A percentile compares a stretch with the other conserved stretches of the same genome.
phyloP scores from a whole-genome alignment of 2,329 filamentous ascomycete species.

The Cladosporium halotolerans region DNA sequence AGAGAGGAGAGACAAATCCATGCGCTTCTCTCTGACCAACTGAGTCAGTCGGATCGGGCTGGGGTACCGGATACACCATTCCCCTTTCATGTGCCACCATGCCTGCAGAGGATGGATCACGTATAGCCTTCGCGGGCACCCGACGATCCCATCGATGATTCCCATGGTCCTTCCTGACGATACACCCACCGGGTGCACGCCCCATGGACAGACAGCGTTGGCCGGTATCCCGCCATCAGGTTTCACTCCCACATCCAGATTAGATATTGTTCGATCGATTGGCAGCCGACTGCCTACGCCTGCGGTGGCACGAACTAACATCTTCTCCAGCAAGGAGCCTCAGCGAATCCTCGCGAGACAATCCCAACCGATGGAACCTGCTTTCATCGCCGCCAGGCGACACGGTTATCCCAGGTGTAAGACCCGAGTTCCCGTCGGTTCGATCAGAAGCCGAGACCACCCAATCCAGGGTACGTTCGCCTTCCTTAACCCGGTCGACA shows the following conservation, averaged over 20 bases:
- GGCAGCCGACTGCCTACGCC: constrained; percentile 1
- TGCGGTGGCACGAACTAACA: background rate
- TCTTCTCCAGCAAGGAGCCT: background rate
- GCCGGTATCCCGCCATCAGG: background rate
- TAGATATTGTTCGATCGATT: background rate
- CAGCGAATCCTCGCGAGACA: background rate
- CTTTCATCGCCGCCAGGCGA: background rate
- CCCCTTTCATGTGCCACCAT: background rate
- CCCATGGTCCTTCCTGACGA: constrained; percentile 2
- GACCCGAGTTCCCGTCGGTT: background rate
- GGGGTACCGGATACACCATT: constrained; percentile 1
- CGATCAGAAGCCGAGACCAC: background rate
- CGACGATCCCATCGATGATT: background rate
- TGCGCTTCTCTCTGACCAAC: background rate
- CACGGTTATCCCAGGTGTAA: background rate
- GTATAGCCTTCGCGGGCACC: constrained; percentile 1
- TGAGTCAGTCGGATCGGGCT: constrained; percentile 1
- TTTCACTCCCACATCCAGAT: background rate
- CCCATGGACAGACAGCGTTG: constrained; percentile 1
- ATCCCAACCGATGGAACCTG: background rate
- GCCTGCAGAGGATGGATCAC: constrained; percentile 1
- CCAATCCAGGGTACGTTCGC: background rate
- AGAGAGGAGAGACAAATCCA: background rate
- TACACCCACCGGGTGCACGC: background rate
- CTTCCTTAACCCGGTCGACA: background rate